These are phyloP conservation scores for Polychaeton citri DNA, from an alignment of 2,329 filamentous ascomycete genomes.

Conservation along the genomic window DNA sequence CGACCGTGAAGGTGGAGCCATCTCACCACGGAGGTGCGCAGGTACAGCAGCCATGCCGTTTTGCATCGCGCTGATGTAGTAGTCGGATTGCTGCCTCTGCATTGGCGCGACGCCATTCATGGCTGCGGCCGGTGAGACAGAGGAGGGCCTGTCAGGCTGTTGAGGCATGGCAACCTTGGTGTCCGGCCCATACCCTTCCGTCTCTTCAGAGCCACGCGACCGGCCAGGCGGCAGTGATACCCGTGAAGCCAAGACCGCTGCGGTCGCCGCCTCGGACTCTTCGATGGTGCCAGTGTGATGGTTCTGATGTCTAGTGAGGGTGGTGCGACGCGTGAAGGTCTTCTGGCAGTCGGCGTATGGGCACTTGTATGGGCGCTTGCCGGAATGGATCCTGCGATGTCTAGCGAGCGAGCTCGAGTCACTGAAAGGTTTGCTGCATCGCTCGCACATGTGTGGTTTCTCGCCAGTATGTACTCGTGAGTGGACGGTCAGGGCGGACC, in stretches of 20 bases:
- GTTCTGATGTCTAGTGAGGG: slow-evolving; percentile 87
- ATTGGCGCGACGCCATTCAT: slow-evolving; percentile 57
- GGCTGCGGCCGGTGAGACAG: slow-evolving; percentile 67
- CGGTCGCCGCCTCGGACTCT: slow-evolving; percentile 79
- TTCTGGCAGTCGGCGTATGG: slow-evolving; percentile 96
- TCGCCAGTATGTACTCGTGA: slow-evolving; percentile 92
- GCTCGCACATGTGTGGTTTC: slow-evolving; percentile 96
- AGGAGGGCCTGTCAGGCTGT: slow-evolving; percentile 63
- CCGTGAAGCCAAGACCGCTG: slow-evolving; percentile 60
- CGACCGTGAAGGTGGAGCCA: slow-evolving; percentile 54
- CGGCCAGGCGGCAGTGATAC: slow-evolving; percentile 30
- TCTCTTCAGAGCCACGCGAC: slow-evolving; percentile 52
- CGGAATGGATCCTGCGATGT: slow-evolving; percentile 88
- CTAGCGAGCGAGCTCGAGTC: slow-evolving; percentile 89
- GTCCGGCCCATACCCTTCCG: slow-evolving; percentile 50
- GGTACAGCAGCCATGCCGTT: slow-evolving; percentile 42
- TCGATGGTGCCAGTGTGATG: slow-evolving; percentile 92
- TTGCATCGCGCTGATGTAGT: slow-evolving; percentile 66
- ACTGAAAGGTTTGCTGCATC: slow-evolving; percentile 94
- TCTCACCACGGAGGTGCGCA: slow-evolving; percentile 64
- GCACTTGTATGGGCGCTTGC: slow-evolving; percentile 93
- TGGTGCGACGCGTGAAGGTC: slow-evolving; percentile 92
- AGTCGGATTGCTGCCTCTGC: slow-evolving; percentile 55
- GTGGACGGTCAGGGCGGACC: slow-evolving; percentile 89
- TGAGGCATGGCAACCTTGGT: slow-evolving; percentile 65